Evolutionary conservation across 352 stramenopile species (phyloP).

Genomic region (Phytophthora constricta): DNA sequence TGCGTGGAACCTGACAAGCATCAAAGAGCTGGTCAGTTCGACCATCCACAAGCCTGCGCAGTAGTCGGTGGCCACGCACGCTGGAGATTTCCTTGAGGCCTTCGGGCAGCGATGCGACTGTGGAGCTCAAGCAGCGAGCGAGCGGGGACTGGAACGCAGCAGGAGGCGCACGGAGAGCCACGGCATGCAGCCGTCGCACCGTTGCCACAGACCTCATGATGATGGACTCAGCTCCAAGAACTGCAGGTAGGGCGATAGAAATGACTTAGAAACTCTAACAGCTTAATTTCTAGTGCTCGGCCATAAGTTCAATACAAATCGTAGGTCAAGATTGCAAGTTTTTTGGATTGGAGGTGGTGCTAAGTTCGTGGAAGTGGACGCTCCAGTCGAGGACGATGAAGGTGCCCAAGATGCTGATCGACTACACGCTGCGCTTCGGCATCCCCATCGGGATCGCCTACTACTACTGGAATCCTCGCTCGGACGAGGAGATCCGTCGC

Average conservation of each 20-base stretch:
- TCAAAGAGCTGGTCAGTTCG: too few species aligned
- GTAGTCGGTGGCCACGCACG: slow-evolving; percentile 19
- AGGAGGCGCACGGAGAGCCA: slow-evolving; percentile 9
- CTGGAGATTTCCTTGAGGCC: slow-evolving; percentile 68
- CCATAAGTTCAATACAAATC: background rate
- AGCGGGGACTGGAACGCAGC: background rate
- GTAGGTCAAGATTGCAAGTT: background rate
- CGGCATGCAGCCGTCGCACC: slow-evolving; percentile 27
- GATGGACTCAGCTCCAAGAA: too few species aligned
- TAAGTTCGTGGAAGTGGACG: background rate
- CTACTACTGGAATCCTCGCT: slow-evolving; percentile 75
- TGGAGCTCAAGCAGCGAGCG: slow-evolving; percentile 26
- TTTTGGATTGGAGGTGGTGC: background rate
- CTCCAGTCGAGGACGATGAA: slow-evolving; percentile 52
- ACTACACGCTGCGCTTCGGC: slow-evolving; percentile 79
- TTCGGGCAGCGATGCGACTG: slow-evolving; percentile 36
- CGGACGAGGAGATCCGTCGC: slow-evolving; percentile 78
- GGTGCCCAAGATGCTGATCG: slow-evolving; percentile 83
- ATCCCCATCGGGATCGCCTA: slow-evolving; percentile 71
- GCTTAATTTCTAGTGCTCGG: too few species aligned
- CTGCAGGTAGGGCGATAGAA: too few species aligned
- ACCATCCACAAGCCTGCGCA: too few species aligned
- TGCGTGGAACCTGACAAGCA: slow-evolving; percentile 59
- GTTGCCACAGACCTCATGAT: slow-evolving; percentile 17
- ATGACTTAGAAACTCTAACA: too few species aligned